Percentiles rank a stretch among this genome's conserved stretches.
phyloP scores from a whole-genome alignment of 306 rosid genomes.

The Senna siamea region DNA sequence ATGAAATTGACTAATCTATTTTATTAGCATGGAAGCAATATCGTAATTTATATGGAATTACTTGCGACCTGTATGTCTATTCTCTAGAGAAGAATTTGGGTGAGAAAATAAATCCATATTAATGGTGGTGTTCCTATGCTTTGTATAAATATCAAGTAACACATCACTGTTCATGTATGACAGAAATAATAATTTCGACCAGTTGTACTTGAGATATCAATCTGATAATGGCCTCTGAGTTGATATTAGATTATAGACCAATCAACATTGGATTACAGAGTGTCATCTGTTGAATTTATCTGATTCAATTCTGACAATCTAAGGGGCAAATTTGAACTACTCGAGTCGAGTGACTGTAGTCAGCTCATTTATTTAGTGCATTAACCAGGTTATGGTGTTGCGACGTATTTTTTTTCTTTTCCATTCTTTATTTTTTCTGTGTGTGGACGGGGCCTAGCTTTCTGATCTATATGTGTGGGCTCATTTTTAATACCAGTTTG shows the following conservation, averaged over 20 bases:
- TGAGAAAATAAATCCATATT: not conserved
- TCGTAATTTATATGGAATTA: not conserved
- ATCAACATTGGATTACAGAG: not conserved
- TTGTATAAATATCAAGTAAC: not conserved
- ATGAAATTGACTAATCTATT: not conserved
- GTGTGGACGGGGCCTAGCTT: not conserved
- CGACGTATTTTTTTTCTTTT: not conserved
- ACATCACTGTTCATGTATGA: not conserved
- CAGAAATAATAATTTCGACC: not conserved
- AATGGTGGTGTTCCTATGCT: not conserved
- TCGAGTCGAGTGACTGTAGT: not conserved
- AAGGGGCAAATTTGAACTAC: not conserved
- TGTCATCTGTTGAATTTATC: not conserved
- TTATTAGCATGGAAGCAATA: not conserved
- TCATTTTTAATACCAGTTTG: not conserved
- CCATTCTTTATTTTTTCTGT: not conserved
- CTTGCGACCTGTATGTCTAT: not conserved
- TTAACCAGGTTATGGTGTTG: not conserved
- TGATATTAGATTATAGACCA: not conserved
- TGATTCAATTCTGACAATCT: not conserved
- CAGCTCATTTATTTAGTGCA: constrained; percentile 9
- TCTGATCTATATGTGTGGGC: not conserved
- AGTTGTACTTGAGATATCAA: not conserved
- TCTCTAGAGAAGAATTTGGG: not conserved
- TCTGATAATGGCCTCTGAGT: not conserved